These are phyloP conservation scores for Lepidium africanum DNA, from an alignment of 345 rosid species.

Conservation along the genomic window DNA sequence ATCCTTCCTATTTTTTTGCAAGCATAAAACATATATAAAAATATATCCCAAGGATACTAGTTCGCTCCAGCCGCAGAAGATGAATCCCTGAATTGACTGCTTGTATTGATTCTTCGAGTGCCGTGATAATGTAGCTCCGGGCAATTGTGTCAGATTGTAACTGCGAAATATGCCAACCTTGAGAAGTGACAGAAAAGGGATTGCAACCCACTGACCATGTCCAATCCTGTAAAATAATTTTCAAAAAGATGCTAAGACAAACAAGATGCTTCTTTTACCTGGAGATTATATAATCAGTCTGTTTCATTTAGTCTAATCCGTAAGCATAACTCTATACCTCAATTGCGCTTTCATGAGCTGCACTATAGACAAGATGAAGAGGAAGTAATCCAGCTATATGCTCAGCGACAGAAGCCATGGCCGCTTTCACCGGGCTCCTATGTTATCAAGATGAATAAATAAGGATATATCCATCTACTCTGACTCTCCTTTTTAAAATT, in stretches of 20 bases:
- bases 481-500: not conserved
- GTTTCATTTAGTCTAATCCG: not conserved
- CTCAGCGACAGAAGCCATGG: constrained; percentile 85
- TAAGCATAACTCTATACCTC: constrained; percentile 50
- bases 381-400: constrained; percentile 97
- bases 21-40: not conserved
- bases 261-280: not conserved
- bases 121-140: constrained; percentile 80
- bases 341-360: constrained; percentile 89
- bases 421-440: constrained; percentile 91
- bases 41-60: constrained; percentile 73
- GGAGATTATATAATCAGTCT: not conserved
- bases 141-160: constrained; percentile 91
- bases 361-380: constrained; percentile 91
- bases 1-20: not conserved
- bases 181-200: constrained; percentile 78
- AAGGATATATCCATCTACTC: not conserved
- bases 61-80: constrained; percentile 72
- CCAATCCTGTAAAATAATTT: constrained; percentile 65
- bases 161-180: constrained; percentile 80
- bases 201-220: constrained; percentile 96
- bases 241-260: not conserved
- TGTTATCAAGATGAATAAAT: not conserved
- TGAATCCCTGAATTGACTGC: constrained; percentile 74
- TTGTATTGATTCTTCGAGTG: constrained; percentile 87